Percentiles rank a stretch among this genome's conserved stretches.
Evolutionary conservation across 2,329 filamentous ascomycete genomes (phyloP).

Genomic region (Pseudogymnoascus sp.): DNA sequence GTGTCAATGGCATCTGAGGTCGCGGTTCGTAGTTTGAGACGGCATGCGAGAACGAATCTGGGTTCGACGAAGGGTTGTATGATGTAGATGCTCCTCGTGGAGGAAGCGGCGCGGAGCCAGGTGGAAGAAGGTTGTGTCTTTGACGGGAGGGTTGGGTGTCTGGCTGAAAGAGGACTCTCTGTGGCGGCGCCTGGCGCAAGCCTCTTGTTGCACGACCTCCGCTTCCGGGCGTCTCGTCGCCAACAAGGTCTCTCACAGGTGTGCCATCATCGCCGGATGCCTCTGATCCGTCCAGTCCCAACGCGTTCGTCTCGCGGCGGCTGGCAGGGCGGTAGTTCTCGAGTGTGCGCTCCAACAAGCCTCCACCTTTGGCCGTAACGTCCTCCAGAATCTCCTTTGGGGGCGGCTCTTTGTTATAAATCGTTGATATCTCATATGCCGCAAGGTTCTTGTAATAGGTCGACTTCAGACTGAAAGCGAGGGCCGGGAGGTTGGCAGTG

Average conservation of each 20-base stretch:
- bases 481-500: constrained; percentile 68
- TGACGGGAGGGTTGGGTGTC: constrained; percentile 61
- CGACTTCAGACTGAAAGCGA: constrained; percentile 79
- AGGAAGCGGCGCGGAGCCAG: constrained; percentile 16
- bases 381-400: constrained; percentile 84
- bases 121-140: constrained; percentile 49
- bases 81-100: constrained; percentile 33
- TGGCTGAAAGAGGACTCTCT: constrained; percentile 77
- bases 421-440: constrained; percentile 74
- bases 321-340: constrained; percentile 61
- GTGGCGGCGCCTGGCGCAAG: constrained; percentile 74
- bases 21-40: constrained; percentile 65
- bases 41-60: constrained; percentile 51
- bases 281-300: constrained; percentile 52
- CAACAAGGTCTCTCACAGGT: constrained; percentile 45
- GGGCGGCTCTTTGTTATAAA: constrained; percentile 74
- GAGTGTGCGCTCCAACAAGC: constrained; percentile 68
- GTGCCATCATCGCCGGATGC: constrained; percentile 55
- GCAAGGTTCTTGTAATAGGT: constrained; percentile 86
- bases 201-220: constrained; percentile 55
- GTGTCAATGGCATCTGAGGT: constrained; percentile 52
- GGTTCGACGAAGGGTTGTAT: constrained; percentile 47
- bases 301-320: constrained; percentile 34
- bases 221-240: constrained; percentile 44
- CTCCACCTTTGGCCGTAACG: constrained; percentile 67